Base-by-base conservation (phyloP, 2,329 filamentous ascomycete genomes). In the Ceratocystis colombiana region DNA sequence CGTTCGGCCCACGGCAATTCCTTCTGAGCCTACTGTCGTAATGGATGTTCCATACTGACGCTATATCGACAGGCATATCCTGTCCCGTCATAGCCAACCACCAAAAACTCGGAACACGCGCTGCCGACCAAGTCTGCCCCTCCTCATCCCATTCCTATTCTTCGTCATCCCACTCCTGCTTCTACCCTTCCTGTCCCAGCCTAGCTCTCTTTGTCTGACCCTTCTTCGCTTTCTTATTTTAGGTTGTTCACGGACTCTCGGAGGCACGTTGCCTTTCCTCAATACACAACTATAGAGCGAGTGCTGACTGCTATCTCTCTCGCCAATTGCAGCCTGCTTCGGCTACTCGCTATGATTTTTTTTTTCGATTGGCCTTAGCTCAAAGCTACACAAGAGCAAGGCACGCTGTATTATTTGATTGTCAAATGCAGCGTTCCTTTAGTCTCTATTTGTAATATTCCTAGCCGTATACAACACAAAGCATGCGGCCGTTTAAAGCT, bases 1-100 rank as follows among this genome's bases (percentile, higher is more conserved):
- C 64, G 22, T 65, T 65, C 64, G 53, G 64, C 57, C 64, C 64
- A 61, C 64, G 53, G 64, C 64, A 65, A 65, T 65, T 65, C 64
- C 53, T 65, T 65, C 45, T 8, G 50, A 15, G 28, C 33, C 22
- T 28, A 59, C 55, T 37, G 55, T 59, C 55, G 55, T 12, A 59
- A 59, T 59, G 55, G 55, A 7, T 20, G 30, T 59, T 37, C 28
- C 55, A 59, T 59, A 59, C 55, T 30, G 15, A 30, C 55, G 17
- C 55, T 59, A 59, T 59, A 37, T 30, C 55, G 28, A 59, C 55
- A 59, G 55, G 55, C 55, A 59, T 59, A 33, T 20, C 55, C 55
- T 59, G 55, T 59, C 28, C 17, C 33, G 55, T 59, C 28, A n/a
- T 59, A n/a, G 28, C 55, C 55, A 59, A 8, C 55, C 55, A 37